Evolutionary conservation across 768 basidiomycete genomes (phyloP), one percentile per base, ranked within the genome.

Genomic region (Dioszegia crocea): DNA sequence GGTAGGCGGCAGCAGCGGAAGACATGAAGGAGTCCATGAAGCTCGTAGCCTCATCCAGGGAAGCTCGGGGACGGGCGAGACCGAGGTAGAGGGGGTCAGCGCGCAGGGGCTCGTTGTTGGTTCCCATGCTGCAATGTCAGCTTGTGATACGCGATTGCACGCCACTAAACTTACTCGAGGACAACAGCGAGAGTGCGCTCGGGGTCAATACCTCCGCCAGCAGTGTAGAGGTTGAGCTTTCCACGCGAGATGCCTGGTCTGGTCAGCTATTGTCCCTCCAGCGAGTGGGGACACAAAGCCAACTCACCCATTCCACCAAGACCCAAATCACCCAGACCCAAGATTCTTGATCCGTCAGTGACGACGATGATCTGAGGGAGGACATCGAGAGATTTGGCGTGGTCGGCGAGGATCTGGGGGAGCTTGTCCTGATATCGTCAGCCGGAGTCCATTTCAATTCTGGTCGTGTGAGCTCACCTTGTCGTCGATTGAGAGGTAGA

Each of bases 21-120:
- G 80, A 72, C 88, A 96, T 91, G 78, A 96, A 92, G 74, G 90
- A 88, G 70, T 92, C 89, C 87, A 96, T 89, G 77, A 94, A 91
- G 45, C 82, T 87, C 19, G 82, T 81, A 81, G 88, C 87, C 55
- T 74, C 58, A 21, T 59, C 44, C 2, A 75, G 65, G 36, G 31
- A 24, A 11, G 50, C 62, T 31, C 74, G 59, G 31, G 67, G 84
- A 68, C 86, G 84, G 47, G 88, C 84, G 40, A 88, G 81, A 26
- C 93, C 93, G 65, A 94, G 83, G 78, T 97, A 97, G 26, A 94
- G 79, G 0, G 91, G 90, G 76, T 96, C 91, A 17, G 88, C 83
- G 41, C 93, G 81, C 77, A 84, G 86, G 57, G 80, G 78, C 62
- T 88, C 81, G 56, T 84, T 94, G 79, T 94, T 89, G 5, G 91